Evolutionary conservation across 768 basidiomycete genomes (phyloP).

Genomic region (Mycena chlorophos): DNA sequence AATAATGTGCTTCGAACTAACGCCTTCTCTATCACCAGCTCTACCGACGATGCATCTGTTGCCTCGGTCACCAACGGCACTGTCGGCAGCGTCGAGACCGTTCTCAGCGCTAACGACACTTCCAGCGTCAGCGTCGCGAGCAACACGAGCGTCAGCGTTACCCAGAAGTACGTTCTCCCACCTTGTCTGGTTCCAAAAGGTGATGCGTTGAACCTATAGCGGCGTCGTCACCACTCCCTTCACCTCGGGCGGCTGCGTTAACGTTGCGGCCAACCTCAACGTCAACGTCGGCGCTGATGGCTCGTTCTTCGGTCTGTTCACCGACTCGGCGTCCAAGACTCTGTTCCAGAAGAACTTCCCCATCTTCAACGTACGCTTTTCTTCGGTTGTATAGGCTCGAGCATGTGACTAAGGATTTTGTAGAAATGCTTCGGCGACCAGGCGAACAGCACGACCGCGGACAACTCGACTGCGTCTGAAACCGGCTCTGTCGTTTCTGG

Average conservation of each 20-base stretch:
- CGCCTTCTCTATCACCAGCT: neutral
- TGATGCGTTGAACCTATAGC: neutral
- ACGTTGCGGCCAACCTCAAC: constrained; percentile 11
- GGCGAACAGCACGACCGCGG: neutral
- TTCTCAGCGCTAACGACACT: neutral
- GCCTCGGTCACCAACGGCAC: neutral
- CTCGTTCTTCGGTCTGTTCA: constrained; percentile 20
- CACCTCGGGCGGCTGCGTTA: constrained; percentile 20
- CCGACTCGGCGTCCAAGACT: constrained; percentile 2
- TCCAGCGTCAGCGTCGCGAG: neutral
- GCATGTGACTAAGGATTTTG: neutral
- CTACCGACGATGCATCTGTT: neutral
- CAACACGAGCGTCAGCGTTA: neutral
- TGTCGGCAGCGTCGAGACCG: neutral
- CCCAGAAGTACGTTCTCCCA: neutral
- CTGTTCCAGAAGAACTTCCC: constrained; percentile 24
- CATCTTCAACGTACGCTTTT: constrained; percentile 18
- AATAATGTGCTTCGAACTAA: too few relatives aligned
- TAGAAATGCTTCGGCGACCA: constrained; percentile 15
- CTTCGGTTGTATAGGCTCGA: neutral
- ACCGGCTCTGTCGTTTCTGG: too few relatives aligned
- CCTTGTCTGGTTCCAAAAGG: neutral
- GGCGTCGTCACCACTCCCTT: neutral
- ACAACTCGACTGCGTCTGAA: neutral
- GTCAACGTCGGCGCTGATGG: constrained; percentile 22